These are phyloP conservation scores for Plasmopara muralis DNA, from an alignment of 352 stramenopile species.

Conservation along the genomic window DNA sequence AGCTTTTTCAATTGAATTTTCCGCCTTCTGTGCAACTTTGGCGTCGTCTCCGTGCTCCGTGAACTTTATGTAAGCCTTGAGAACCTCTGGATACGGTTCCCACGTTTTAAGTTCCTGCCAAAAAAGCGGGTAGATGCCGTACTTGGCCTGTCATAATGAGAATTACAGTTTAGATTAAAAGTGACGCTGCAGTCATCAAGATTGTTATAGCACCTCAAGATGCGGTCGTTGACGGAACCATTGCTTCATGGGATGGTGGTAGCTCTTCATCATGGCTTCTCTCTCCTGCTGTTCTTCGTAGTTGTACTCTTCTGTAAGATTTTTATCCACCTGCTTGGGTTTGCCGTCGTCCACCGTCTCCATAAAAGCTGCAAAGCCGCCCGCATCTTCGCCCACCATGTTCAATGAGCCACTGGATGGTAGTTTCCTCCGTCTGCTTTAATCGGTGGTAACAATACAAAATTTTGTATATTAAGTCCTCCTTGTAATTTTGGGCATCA, in stretches of 20 bases:
- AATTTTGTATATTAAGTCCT: not conserved
- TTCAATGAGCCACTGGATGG: conserved; percentile 3
- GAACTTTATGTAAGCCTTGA: conserved; percentile 86
- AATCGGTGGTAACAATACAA: conserved; percentile 5
- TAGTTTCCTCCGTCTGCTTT: not conserved
- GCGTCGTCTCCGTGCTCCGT: conserved; percentile 40
- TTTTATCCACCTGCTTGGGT: conserved; percentile 2
- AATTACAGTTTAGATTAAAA: conserved; percentile 3
- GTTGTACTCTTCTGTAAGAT: conserved; percentile 47
- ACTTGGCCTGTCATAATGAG: conserved; percentile 44
- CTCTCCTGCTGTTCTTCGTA: conserved; percentile 85
- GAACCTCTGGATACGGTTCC: conserved; percentile 88
- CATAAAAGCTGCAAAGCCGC: conserved; percentile 71
- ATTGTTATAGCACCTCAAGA: conserved; percentile 23
- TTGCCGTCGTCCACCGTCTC: conserved; percentile 35
- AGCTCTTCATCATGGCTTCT: conserved; percentile 85
- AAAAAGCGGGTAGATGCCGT: conserved; percentile 90
- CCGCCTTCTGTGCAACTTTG: conserved; percentile 8
- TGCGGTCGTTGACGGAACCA: conserved; percentile 72
- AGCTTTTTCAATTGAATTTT: conserved; percentile 6
- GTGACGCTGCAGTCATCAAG: not conserved
- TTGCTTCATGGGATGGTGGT: conserved; percentile 83
- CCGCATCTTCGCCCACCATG: conserved; percentile 44
- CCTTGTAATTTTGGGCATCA: not conserved
- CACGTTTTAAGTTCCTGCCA: conserved; percentile 94